Conservation (phyloP, 1,139 yeast species). For the Candida glucosophila region DNA sequence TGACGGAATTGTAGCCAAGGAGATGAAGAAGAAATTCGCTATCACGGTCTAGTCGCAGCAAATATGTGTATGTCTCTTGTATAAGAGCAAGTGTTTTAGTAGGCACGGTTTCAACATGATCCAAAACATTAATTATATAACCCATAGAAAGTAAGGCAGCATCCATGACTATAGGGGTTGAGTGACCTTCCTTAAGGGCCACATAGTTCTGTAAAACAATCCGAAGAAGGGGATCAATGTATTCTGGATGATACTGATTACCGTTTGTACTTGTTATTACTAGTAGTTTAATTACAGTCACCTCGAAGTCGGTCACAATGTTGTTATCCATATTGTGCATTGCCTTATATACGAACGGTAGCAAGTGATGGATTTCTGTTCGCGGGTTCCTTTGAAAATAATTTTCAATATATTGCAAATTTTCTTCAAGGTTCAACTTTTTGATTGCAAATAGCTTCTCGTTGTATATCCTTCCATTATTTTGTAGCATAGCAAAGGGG, state of each 20-base stretch:
- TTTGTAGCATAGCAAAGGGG: too few species aligned
- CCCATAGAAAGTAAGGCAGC: slow-evolving; percentile 3
- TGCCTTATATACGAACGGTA: not conserved
- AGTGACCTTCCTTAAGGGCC: not conserved
- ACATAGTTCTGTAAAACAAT: slow-evolving; percentile 2
- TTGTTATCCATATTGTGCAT: slow-evolving; percentile 1
- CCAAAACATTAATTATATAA: slow-evolving; percentile 3
- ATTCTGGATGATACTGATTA: slow-evolving; percentile 1
- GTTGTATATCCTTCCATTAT: too few species aligned
- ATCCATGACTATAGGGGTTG: slow-evolving; percentile 1
- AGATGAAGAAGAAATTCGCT: slow-evolving; percentile 1
- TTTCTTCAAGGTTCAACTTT: too few species aligned
- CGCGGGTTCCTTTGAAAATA: too few species aligned
- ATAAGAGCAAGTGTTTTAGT: not conserved
- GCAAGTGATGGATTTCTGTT: too few species aligned
- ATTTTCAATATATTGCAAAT: too few species aligned
- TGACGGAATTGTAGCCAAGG: slow-evolving; percentile 3
- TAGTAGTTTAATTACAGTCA: slow-evolving; percentile 2
- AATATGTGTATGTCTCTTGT: not conserved
- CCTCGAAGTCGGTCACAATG: slow-evolving; percentile 1
- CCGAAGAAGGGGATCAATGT: slow-evolving; percentile 2
- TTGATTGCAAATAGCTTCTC: too few species aligned
- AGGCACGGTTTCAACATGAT: not conserved
- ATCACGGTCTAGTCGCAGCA: not conserved
- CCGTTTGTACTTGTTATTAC: slow-evolving; percentile 4